These are phyloP conservation scores for Trametes maxima DNA, from an alignment of 768 basidiomycete genomes.

Conservation along the genomic window DNA sequence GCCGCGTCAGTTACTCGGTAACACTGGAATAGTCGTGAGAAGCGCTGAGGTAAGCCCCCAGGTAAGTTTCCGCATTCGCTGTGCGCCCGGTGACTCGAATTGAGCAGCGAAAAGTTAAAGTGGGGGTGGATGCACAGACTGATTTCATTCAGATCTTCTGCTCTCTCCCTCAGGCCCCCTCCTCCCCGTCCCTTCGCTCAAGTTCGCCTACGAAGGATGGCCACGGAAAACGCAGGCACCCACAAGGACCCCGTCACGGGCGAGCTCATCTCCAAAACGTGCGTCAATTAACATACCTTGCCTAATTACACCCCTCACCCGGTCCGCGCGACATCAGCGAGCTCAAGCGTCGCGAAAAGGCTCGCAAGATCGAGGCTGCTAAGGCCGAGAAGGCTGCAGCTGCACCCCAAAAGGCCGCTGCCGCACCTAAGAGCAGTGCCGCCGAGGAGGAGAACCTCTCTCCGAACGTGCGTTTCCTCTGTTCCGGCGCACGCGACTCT, in stretches of 20 bases:
- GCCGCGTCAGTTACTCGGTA: neutral
- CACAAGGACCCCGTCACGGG: conserved; percentile 88
- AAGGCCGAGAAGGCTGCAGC: conserved; percentile 76
- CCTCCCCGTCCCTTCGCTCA: conserved; percentile 10
- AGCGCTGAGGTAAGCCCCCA: neutral
- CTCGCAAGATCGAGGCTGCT: conserved; percentile 68
- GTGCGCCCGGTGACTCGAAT: conserved; percentile 15
- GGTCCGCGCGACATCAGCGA: conserved; percentile 58
- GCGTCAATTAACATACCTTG: conserved; percentile 35
- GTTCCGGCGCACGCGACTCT: neutral
- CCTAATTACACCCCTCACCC: conserved; percentile 30
- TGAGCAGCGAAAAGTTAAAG: conserved; percentile 7
- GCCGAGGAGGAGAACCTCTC: conserved; percentile 81
- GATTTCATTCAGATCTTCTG: conserved; percentile 25
- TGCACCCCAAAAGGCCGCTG: conserved; percentile 43
- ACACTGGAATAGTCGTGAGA: conserved; percentile 11
- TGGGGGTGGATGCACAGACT: conserved; percentile 34
- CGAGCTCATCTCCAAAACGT: conserved; percentile 98
- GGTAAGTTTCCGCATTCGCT: neutral
- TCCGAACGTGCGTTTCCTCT: conserved; percentile 70
- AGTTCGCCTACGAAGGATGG: conserved; percentile 36
- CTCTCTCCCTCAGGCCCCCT: conserved; percentile 9
- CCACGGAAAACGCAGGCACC: conserved; percentile 37
- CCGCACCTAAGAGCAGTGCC: conserved; percentile 38
- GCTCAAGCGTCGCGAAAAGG: conserved; percentile 91